A percentile compares a stretch with the other conserved stretches of the same genome.
Evolutionary conservation across 176 grass and related monocot genomes (phyloP).

Genomic region (Canna indica): DNA sequence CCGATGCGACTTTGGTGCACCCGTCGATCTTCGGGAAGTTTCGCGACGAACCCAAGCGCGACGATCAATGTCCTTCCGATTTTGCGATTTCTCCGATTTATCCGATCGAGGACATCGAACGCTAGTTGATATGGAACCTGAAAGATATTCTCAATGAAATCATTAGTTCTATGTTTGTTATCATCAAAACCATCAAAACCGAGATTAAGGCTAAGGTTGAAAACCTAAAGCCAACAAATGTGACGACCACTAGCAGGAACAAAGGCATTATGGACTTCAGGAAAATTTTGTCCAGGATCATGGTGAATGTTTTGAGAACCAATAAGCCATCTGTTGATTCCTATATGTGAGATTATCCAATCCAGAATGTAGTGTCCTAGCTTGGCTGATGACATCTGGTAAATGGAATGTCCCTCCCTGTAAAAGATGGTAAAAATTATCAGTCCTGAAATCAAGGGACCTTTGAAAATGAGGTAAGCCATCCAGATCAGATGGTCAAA

Average conservation of each 20-base stretch:
- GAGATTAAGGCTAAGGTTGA: too few species aligned
- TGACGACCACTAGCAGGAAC: background rate
- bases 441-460: conserved; percentile 27
- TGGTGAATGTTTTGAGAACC: background rate
- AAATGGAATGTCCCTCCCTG: conserved; percentile 41
- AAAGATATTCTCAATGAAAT: too few species aligned
- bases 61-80: too few species aligned
- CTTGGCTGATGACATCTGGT: background rate
- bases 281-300: background rate
- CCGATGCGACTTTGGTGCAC: too few species aligned
- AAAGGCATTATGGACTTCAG: background rate
- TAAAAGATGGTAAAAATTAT: conserved; percentile 51
- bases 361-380: background rate
- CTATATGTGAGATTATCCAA: background rate
- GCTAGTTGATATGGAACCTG: too few species aligned
- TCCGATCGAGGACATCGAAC: too few species aligned
- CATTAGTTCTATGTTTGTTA: too few species aligned
- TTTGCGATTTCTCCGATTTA: too few species aligned
- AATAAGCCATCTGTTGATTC: background rate
- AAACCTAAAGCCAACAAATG: too few species aligned
- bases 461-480: conserved; percentile 22
- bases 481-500: conserved; percentile 39
- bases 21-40: too few species aligned
- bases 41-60: too few species aligned
- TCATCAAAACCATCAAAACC: too few species aligned